phyloP scores from a whole-genome alignment of 208 protist genomes.

The Novymonas esmeraldas region DNA sequence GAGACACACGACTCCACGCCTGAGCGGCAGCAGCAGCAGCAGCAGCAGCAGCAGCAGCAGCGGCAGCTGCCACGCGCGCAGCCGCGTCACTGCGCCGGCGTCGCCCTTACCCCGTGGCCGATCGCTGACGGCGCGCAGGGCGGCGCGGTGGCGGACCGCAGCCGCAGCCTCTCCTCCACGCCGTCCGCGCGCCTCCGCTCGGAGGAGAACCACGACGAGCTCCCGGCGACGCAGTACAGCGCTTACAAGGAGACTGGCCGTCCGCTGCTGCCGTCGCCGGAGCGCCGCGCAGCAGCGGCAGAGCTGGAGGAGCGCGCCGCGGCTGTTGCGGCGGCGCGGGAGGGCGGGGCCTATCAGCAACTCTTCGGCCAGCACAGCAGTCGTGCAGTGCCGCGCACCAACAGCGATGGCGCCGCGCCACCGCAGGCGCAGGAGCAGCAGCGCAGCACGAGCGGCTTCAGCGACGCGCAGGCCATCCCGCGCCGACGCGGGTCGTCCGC shows the following conservation, averaged over 20 bases:
- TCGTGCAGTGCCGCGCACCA: not conserved
- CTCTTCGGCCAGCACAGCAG: conserved; percentile 1
- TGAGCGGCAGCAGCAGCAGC: not conserved
- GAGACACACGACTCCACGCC: no score
- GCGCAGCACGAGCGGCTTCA: not conserved
- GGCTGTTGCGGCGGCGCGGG: not conserved
- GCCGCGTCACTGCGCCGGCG: not conserved
- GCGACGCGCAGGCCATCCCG: not conserved
- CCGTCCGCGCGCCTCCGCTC: conserved; percentile 16
- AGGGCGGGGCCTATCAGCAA: not conserved
- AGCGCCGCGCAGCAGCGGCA: conserved; percentile 20
- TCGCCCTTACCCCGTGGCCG: conserved; percentile 17
- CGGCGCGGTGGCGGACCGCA: not conserved
- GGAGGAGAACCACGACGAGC: conserved; percentile 12
- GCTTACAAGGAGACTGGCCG: conserved; percentile 13
- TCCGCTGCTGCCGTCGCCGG: conserved; percentile 10
- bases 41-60: not conserved
- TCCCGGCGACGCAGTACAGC: conserved; percentile 24
- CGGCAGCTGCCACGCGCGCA: not conserved
- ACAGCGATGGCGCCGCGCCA: not conserved
- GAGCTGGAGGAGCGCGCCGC: conserved; percentile 8
- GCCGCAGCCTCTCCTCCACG: not conserved
- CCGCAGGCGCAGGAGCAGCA: not conserved
- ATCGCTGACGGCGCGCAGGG: conserved; percentile 7
- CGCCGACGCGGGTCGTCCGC: not conserved